Conservation (phyloP, 2,329 filamentous ascomycete species). For the Venturia nashicola region DNA sequence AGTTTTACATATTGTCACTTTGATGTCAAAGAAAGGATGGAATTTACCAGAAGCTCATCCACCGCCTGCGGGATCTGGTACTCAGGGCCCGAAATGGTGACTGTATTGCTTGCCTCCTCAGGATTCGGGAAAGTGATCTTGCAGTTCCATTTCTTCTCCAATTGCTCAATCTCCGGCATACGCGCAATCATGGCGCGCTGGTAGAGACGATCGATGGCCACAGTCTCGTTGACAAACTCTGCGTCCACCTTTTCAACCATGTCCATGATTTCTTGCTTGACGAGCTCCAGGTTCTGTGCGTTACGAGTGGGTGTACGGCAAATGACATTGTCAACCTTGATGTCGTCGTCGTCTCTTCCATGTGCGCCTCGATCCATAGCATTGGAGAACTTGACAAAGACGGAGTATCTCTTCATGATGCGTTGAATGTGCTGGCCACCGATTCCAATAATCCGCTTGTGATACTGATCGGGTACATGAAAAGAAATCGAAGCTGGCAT, state of each 20-base stretch:
- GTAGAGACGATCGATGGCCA: slow-evolving; percentile 79
- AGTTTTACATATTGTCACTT: neutral
- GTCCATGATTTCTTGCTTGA: slow-evolving; percentile 98
- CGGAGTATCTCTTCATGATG: slow-evolving; percentile 99
- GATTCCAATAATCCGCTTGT: slow-evolving; percentile 98
- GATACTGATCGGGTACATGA: slow-evolving; percentile 97
- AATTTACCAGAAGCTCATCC: slow-evolving; percentile 70
- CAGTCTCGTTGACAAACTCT: slow-evolving; percentile 88
- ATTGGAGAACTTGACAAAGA: slow-evolving; percentile 99
- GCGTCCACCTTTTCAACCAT: slow-evolving; percentile 98
- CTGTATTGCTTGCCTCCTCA: slow-evolving; percentile 90
- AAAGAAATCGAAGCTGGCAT: slow-evolving; percentile 99
- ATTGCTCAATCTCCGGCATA: slow-evolving; percentile 77
- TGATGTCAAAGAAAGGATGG: neutral
- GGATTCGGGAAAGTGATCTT: slow-evolving; percentile 98
- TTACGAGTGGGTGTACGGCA: slow-evolving; percentile 95
- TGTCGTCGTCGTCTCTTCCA: slow-evolving; percentile 92
- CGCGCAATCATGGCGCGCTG: slow-evolving; percentile 87
- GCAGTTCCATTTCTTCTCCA: slow-evolving; percentile 99
- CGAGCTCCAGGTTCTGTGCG: slow-evolving; percentile 87
- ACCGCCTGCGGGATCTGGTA: slow-evolving; percentile 97
- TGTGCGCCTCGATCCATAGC: slow-evolving; percentile 94
- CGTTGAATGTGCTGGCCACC: slow-evolving; percentile 97
- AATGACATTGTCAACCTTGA: slow-evolving; percentile 98
- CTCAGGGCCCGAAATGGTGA: slow-evolving; percentile 90